Conservation (phyloP, 1,139 yeast genomes). For the Arxiozyma slooffiae region DNA sequence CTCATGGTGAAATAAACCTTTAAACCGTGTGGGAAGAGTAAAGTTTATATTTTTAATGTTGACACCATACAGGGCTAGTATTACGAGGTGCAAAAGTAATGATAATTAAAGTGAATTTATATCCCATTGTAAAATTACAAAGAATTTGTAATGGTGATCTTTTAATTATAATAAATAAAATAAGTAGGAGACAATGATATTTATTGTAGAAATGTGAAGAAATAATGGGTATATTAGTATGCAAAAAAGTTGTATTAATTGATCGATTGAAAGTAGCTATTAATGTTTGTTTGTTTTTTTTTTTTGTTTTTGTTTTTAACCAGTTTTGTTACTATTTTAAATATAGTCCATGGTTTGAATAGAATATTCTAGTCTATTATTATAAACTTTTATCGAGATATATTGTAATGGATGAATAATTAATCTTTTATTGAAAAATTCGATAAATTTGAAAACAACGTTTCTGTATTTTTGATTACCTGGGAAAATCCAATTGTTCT, state of each 20-base stretch:
- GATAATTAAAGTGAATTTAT: too few relatives aligned
- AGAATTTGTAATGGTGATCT: too few relatives aligned
- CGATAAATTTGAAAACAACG: slow-evolving; percentile 14
- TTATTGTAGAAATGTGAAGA: not conserved
- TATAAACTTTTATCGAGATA: slow-evolving; percentile 19
- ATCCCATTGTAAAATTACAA: too few relatives aligned
- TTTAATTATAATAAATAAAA: too few relatives aligned
- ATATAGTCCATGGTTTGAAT: slow-evolving; percentile 18
- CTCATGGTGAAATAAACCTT: too few relatives aligned
- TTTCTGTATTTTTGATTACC: slow-evolving; percentile 18
- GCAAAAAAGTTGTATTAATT: not conserved
- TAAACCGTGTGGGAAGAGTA: too few relatives aligned
- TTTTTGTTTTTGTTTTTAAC: slow-evolving; percentile 22
- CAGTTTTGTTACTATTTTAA: slow-evolving; percentile 18
- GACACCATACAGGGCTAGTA: too few relatives aligned
- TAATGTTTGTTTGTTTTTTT: slow-evolving; percentile 4
- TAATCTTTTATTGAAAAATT: slow-evolving; percentile 18
- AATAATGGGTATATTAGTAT: not conserved
- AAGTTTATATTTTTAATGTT: too few relatives aligned
- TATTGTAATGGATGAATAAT: slow-evolving; percentile 20
- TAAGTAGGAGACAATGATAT: too few relatives aligned
- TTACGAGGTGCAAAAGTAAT: too few relatives aligned
- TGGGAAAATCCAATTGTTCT: slow-evolving; percentile 18
- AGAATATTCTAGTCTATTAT: slow-evolving; percentile 19
- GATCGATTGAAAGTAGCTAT: slow-evolving; percentile 9